Percentiles rank a stretch among this genome's conserved stretches.
These are phyloP conservation scores for Ganoderma boninense DNA, from an alignment of 1,284 basidiomycete genomes.

Conservation along the genomic window DNA sequence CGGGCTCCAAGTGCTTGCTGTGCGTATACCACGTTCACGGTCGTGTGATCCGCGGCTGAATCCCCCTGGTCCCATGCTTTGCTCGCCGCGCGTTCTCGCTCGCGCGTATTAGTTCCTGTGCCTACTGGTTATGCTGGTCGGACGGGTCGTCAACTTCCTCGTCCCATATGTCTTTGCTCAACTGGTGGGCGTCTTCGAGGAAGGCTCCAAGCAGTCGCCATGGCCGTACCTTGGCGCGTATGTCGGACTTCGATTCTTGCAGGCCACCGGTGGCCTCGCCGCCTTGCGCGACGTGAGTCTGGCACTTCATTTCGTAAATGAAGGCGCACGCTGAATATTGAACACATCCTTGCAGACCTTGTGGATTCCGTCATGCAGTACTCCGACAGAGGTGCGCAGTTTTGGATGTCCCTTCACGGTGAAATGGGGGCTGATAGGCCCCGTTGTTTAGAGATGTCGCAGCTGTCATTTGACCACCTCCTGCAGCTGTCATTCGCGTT, in stretches of 20 bases:
- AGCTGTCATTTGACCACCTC: slow-evolving; percentile 81
- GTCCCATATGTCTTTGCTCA: slow-evolving; percentile 79
- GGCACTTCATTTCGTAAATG: background rate
- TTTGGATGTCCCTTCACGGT: background rate
- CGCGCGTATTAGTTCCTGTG: slow-evolving; percentile 59
- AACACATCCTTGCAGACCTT: slow-evolving; percentile 53
- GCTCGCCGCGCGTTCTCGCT: background rate
- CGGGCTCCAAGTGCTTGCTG: slow-evolving; percentile 76
- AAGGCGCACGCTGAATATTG: slow-evolving; percentile 4
- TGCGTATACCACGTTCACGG: slow-evolving; percentile 44
- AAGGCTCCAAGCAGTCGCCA: slow-evolving; percentile 53
- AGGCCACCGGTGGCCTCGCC: slow-evolving; percentile 75
- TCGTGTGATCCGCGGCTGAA: slow-evolving; percentile 11
- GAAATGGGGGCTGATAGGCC: slow-evolving; percentile 4
- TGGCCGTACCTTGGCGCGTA: slow-evolving; percentile 74
- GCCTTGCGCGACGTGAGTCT: slow-evolving; percentile 71
- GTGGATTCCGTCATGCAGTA: slow-evolving; percentile 90
- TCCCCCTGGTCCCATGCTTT: slow-evolving; percentile 16
- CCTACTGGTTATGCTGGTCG: slow-evolving; percentile 71
- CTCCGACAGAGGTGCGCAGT: slow-evolving; percentile 65
- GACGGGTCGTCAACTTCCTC: slow-evolving; percentile 79
- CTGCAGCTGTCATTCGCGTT: slow-evolving; percentile 88
- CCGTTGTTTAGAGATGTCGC: slow-evolving; percentile 69
- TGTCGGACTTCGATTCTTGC: slow-evolving; percentile 69
- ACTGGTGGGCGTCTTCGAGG: slow-evolving; percentile 69